Conservation (phyloP, 2,329 filamentous ascomycete genomes). For the Macrophomina tecta region DNA sequence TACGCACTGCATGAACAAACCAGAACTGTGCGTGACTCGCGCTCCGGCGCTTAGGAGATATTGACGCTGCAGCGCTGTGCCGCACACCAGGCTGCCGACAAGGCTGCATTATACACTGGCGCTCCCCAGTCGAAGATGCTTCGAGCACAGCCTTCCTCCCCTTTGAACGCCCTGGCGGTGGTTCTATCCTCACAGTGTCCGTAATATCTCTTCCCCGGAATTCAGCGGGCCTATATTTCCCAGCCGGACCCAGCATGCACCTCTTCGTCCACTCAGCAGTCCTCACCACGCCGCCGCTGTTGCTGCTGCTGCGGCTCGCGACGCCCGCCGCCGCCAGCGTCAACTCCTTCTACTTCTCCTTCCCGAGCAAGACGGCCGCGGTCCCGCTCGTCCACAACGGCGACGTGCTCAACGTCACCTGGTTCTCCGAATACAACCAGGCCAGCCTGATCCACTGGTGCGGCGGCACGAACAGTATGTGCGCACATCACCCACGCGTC, state of each 20-base stretch:
- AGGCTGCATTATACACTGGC: background rate
- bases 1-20: background rate
- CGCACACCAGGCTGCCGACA: background rate
- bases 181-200: no score
- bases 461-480: background rate
- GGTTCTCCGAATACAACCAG: background rate
- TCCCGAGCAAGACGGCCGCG: background rate
- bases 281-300: background rate
- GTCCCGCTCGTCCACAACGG: constrained; percentile 9
- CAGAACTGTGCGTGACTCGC: background rate
- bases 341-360: constrained; percentile 14
- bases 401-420: constrained; percentile 20
- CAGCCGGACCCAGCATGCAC: no score
- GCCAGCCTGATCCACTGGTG: constrained; percentile 5
- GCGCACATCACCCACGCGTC: no score
- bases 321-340: no score
- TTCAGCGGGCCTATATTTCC: no score
- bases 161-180: background rate
- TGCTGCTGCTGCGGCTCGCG: background rate
- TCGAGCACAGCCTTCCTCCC: background rate
- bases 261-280: background rate
- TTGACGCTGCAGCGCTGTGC: background rate
- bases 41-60: background rate
- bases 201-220: no score
- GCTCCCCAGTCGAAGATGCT: background rate